Conservation (phyloP, 148 eudicot genomes). For the Diospyros lotus region DNA sequence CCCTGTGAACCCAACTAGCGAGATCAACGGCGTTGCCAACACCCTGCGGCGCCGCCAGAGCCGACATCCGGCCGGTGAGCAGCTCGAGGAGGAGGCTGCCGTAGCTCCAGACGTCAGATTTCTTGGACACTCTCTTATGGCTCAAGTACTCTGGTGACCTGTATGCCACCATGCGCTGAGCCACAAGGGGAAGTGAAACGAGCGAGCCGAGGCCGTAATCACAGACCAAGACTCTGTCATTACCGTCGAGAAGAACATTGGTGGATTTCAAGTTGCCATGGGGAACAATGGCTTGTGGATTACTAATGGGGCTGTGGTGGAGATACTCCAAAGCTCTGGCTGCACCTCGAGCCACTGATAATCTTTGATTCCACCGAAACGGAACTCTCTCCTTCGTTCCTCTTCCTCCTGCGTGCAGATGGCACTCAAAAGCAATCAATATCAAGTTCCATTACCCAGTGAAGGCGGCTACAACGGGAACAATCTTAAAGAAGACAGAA, state of each 20-base stretch:
- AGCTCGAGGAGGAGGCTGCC: slow-evolving; percentile 45
- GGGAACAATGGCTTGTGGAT: slow-evolving; percentile 16
- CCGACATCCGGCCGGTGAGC: slow-evolving; percentile 27
- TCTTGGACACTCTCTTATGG: slow-evolving; percentile 29
- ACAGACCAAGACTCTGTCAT: slow-evolving; percentile 23
- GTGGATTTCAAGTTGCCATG: slow-evolving; percentile 44
- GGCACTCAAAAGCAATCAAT: neutral
- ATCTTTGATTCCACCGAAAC: slow-evolving; percentile 36
- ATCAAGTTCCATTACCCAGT: neutral
- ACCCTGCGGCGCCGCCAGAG: slow-evolving; percentile 25
- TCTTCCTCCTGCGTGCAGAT: slow-evolving; percentile 27
- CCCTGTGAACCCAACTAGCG: slow-evolving; percentile 37
- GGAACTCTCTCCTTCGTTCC: slow-evolving; percentile 31
- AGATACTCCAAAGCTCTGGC: slow-evolving; percentile 35
- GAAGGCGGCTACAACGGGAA: too few relatives aligned
- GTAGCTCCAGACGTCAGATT: slow-evolving; percentile 43
- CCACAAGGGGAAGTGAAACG: slow-evolving; percentile 20
- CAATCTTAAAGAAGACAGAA: neutral
- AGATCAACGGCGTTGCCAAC: slow-evolving; percentile 26
- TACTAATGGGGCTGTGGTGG: slow-evolving; percentile 20
- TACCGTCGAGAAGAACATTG: slow-evolving; percentile 38
- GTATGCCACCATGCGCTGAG: slow-evolving; percentile 32
- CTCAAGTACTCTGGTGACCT: slow-evolving; percentile 32
- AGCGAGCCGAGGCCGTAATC: slow-evolving; percentile 37
- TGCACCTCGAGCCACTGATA: slow-evolving; percentile 30